These are phyloP conservation scores for Phytophthora idaei DNA, from an alignment of 352 stramenopile species.

Conservation along the genomic window DNA sequence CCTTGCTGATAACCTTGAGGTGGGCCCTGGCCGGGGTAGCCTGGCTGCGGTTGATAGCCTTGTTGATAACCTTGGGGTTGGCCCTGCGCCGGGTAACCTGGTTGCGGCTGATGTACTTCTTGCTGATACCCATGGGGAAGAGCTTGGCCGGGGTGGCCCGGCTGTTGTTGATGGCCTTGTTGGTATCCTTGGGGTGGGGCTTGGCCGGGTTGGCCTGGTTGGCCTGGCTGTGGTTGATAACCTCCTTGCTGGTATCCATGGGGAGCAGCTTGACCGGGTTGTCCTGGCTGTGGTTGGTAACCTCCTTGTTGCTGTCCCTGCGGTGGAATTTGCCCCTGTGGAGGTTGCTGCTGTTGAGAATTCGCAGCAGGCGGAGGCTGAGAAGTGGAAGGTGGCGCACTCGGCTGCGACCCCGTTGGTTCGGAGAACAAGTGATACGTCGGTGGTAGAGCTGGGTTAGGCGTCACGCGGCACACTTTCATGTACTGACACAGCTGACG, in stretches of 20 bases:
- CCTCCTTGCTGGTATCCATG: slow-evolving; percentile 26
- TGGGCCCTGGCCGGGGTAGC: slow-evolving; percentile 11
- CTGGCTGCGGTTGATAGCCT: slow-evolving; percentile 23
- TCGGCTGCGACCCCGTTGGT: slow-evolving; percentile 25
- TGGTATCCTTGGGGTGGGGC: slow-evolving; percentile 21
- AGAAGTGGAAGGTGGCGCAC: slow-evolving; percentile 17
- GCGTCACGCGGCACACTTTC: slow-evolving; percentile 59
- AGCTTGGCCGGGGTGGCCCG: slow-evolving; percentile 5
- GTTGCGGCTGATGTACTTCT: slow-evolving; percentile 6
- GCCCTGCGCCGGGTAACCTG: slow-evolving; percentile 26
- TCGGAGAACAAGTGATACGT: slow-evolving; percentile 56
- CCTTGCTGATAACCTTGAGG: slow-evolving; percentile 26
- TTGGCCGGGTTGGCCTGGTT: slow-evolving; percentile 24
- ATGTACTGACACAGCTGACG: slow-evolving; percentile 81
- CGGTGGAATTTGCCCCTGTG: slow-evolving; percentile 30
- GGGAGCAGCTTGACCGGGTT: slow-evolving; percentile 17
- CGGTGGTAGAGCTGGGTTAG: slow-evolving; percentile 52
- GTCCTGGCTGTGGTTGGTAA: slow-evolving; percentile 23
- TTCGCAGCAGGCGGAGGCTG: slow-evolving; percentile 25
- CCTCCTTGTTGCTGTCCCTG: slow-evolving; percentile 28
- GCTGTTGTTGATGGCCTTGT: slow-evolving; percentile 26
- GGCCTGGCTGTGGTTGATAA: background rate
- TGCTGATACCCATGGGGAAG: slow-evolving; percentile 28
- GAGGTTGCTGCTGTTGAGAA: slow-evolving; percentile 19
- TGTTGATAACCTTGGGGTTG: slow-evolving; percentile 21